A percentile compares a stretch with the other conserved stretches of the same genome.
These are phyloP conservation scores for Aspergillus jensenii DNA, from an alignment of 2,329 filamentous ascomycete species.

Conservation along the genomic window DNA sequence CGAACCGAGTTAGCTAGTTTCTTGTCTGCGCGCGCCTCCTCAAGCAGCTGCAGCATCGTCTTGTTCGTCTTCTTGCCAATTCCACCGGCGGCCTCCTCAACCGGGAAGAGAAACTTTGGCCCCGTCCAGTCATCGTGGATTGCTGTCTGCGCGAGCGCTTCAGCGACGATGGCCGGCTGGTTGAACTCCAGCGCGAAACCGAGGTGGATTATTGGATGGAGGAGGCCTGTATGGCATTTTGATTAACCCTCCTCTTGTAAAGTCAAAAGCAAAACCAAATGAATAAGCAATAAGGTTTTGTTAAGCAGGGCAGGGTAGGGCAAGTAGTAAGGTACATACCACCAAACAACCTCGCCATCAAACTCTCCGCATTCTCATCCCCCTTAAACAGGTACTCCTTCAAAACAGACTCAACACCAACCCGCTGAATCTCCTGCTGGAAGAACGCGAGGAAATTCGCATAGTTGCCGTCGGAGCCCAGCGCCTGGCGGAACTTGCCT, in stretches of 20 bases:
- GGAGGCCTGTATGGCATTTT: constrained; percentile 51
- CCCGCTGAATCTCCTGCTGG: constrained; percentile 66
- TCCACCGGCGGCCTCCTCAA: constrained; percentile 35
- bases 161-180: constrained; percentile 77
- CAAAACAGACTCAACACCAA: constrained; percentile 63
- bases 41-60: constrained; percentile 60
- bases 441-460: constrained; percentile 76
- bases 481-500: constrained; percentile 54
- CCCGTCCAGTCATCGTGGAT: constrained; percentile 63
- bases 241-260: no score
- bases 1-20: constrained; percentile 56
- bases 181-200: constrained; percentile 81
- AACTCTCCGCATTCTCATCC: constrained; percentile 63
- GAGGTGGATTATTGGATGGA: constrained; percentile 82
- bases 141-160: constrained; percentile 74
- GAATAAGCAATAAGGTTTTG: no score
- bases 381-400: constrained; percentile 68
- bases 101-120: constrained; percentile 48
- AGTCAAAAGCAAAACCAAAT: no score
- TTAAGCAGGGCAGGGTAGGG: no score
- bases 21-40: constrained; percentile 57
- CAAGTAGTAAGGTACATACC: constrained; percentile 42
- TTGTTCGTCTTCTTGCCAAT: constrained; percentile 33
- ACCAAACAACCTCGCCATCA: constrained; percentile 68
- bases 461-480: constrained; percentile 68